phyloP scores from a whole-genome alignment of 2,329 filamentous ascomycete species.

The Neoscytalidium dimidiatum region DNA sequence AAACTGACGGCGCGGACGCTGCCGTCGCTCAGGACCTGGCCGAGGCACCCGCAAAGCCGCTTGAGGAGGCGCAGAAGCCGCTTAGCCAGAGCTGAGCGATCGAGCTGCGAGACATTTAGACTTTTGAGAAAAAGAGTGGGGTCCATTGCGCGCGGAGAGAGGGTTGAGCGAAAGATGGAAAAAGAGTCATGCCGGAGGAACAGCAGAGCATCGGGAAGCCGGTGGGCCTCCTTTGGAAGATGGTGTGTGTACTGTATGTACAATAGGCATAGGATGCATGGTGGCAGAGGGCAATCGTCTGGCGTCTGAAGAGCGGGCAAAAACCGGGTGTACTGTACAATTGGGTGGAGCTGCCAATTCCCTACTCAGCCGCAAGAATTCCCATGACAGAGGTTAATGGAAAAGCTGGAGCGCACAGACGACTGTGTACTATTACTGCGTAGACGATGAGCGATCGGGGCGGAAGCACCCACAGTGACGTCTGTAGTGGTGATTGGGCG shows the following conservation, averaged over 20 bases:
- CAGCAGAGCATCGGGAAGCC: background rate
- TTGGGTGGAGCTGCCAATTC: background rate
- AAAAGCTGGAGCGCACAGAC: slow-evolving; percentile 1
- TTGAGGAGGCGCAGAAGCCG: slow-evolving; percentile 31
- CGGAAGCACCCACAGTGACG: background rate
- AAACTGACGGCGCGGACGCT: slow-evolving; percentile 22
- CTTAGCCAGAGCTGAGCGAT: slow-evolving; percentile 25
- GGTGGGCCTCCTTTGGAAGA: no score
- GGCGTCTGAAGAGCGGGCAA: slow-evolving; percentile 14
- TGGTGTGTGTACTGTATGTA: background rate
- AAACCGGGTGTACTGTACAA: slow-evolving; percentile 6
- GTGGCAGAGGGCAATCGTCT: background rate
- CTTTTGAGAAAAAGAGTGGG: background rate
- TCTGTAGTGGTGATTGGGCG: background rate
- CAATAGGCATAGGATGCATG: background rate
- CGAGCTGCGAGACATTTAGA: background rate
- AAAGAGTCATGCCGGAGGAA: background rate
- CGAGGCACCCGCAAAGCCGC: background rate
- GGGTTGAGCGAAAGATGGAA: background rate
- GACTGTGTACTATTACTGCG: no score
- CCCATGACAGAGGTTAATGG: background rate
- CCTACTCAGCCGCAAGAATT: background rate
- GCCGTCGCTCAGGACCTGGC: slow-evolving; percentile 5
- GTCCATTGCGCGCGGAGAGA: slow-evolving; percentile 45
- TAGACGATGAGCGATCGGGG: background rate